Evolutionary conservation across 192 early-diverging fungal genomes (phyloP).

Genomic region (Backusella parvicylindrica): DNA sequence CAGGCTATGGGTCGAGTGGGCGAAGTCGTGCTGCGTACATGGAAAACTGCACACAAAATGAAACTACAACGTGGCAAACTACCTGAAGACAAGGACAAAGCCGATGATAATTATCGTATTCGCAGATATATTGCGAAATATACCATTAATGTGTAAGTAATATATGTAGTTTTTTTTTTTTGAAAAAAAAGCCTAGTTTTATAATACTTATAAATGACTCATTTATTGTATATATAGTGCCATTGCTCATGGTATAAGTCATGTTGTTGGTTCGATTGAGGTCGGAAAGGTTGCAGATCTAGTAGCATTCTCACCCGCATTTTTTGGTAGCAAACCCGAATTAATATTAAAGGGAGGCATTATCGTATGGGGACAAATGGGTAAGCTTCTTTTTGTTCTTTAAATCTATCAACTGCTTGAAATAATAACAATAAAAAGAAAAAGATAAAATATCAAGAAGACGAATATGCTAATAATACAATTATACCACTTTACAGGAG

Average conservation of each 20-base stretch:
- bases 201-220: background rate
- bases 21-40: slow-evolving; percentile 86
- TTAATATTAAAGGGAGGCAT: slow-evolving; percentile 88
- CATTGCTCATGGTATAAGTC: slow-evolving; percentile 81
- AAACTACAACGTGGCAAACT: slow-evolving; percentile 73
- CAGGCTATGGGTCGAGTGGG: slow-evolving; percentile 96
- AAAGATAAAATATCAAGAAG: background rate
- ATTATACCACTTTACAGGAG: slow-evolving; percentile 22
- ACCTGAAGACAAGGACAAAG: slow-evolving; percentile 39
- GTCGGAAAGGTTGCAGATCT: slow-evolving; percentile 91
- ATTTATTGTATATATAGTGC: slow-evolving; percentile 51
- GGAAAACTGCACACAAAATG: slow-evolving; percentile 96
- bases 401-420: background rate
- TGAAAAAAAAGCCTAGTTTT: background rate
- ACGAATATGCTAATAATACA: background rate
- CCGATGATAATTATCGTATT: slow-evolving; percentile 84
- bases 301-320: slow-evolving; percentile 76
- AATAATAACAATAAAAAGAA: background rate
- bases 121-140: slow-evolving; percentile 93
- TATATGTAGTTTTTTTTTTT: background rate
- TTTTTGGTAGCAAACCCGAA: slow-evolving; percentile 86
- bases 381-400: slow-evolving; percentile 25
- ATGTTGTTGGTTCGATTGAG: slow-evolving; percentile 90
- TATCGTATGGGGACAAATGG: slow-evolving; percentile 82
- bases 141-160: slow-evolving; percentile 88